These are phyloP conservation scores for Penicillium coffeae DNA, from an alignment of 495 filamentous ascomycete genomes.

Conservation along the genomic window DNA sequence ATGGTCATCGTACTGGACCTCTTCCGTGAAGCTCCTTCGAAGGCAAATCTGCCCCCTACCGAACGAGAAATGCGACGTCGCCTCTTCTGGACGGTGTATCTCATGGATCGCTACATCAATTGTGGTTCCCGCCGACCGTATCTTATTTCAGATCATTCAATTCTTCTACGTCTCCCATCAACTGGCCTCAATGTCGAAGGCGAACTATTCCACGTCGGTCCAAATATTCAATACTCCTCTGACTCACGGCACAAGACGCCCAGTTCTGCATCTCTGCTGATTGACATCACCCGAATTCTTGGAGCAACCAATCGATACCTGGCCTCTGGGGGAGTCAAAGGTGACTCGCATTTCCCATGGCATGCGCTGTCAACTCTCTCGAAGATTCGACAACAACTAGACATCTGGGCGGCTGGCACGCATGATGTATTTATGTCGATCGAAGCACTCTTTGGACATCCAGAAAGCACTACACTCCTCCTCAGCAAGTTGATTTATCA, in stretches of 20 bases:
- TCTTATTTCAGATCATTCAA: conserved; percentile 69
- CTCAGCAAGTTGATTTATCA: conserved; percentile 83
- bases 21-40: conserved; percentile 63
- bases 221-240: conserved; percentile 63
- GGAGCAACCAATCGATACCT: conserved; percentile 82
- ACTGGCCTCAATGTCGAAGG: conserved; percentile 59
- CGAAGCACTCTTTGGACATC: conserved; percentile 68
- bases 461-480: conserved; percentile 71
- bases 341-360: conserved; percentile 86
- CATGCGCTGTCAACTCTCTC: conserved; percentile 79
- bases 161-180: conserved; percentile 67
- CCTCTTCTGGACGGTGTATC: conserved; percentile 80
- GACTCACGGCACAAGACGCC: conserved; percentile 64
- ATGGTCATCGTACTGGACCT: conserved; percentile 78
- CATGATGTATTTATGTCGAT: conserved; percentile 74
- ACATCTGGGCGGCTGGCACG: conserved; percentile 78
- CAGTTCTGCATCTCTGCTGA: conserved; percentile 67
- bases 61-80: conserved; percentile 71
- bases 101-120: conserved; percentile 74
- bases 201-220: conserved; percentile 70
- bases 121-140: conserved; percentile 76
- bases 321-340: conserved; percentile 78
- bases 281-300: conserved; percentile 76
- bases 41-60: conserved; percentile 49
- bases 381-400: conserved; percentile 78